Evolutionary conservation across 345 rosid species (phyloP).

Genomic region (Boechera stricta): DNA sequence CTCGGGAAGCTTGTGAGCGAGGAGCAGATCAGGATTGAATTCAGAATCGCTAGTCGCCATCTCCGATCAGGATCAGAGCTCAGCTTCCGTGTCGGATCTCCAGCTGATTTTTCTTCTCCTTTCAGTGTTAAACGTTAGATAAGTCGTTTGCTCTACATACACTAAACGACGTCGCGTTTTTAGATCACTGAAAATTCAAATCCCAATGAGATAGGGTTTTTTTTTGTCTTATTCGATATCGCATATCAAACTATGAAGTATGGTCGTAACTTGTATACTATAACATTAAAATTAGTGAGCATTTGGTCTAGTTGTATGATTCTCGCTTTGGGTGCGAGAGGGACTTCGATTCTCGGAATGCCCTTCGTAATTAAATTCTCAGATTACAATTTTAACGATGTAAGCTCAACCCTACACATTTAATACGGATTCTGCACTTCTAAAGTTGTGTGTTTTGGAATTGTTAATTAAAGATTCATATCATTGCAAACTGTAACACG

Average conservation of each 20-base stretch:
- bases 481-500: background rate
- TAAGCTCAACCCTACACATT: background rate
- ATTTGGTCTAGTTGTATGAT: constrained; percentile 84
- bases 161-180: constrained; percentile 9
- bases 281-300: constrained; percentile 30
- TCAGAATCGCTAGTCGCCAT: constrained; percentile 54
- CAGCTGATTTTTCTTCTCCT: constrained; percentile 2
- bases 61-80: constrained; percentile 21
- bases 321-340: constrained; percentile 89
- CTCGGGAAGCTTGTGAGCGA: constrained; percentile 75
- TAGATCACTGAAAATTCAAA: constrained; percentile 15
- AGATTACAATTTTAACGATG: background rate
- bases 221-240: background rate
- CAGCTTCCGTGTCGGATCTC: background rate
- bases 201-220: background rate
- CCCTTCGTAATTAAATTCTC: too few species aligned
- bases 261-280: background rate
- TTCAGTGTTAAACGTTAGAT: constrained; percentile 12
- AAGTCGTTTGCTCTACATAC: background rate
- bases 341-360: constrained; percentile 3
- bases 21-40: constrained; percentile 57
- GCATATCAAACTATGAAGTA: background rate
- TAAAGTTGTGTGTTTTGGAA: background rate
- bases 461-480: background rate
- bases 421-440: background rate